Evolutionary conservation across 129 eudicot species (phyloP).

Genomic region (Deinandra increscens): DNA sequence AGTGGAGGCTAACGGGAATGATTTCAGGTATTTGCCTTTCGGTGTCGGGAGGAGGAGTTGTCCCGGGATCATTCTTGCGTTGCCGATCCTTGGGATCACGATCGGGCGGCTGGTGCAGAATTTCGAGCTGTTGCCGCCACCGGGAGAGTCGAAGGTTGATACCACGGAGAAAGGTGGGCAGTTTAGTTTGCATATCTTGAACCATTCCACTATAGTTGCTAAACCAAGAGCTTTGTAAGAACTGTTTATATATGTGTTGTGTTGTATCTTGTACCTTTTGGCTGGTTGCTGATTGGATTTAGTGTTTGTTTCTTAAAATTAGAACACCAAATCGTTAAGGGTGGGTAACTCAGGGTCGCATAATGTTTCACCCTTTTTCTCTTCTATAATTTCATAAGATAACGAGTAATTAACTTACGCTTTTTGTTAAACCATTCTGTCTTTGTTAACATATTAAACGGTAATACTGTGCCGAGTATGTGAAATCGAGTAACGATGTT

Average conservation of each 20-base stretch:
- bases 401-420: no score
- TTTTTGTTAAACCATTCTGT: no score
- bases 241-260: neutral
- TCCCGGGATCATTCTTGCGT: slow-evolving; percentile 57
- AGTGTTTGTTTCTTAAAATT: neutral
- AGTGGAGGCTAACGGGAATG: slow-evolving; percentile 48
- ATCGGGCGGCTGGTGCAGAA: slow-evolving; percentile 44
- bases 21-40: slow-evolving; percentile 41
- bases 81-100: slow-evolving; percentile 62
- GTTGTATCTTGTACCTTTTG: slow-evolving; percentile 17
- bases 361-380: no score
- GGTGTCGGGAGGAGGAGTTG: slow-evolving; percentile 51
- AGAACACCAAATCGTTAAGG: neutral
- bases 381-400: no score
- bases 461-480: no score
- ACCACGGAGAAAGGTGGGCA: slow-evolving; percentile 43
- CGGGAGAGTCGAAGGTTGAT: slow-evolving; percentile 37
- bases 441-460: no score
- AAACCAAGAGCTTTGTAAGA: slow-evolving; percentile 37
- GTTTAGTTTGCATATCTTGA: slow-evolving; percentile 44
- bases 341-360: no score
- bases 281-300: slow-evolving; percentile 11
- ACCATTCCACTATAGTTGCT: slow-evolving; percentile 30
- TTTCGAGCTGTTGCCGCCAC: slow-evolving; percentile 44
- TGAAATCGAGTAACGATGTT: no score